Evolutionary conservation across 1,284 basidiomycete genomes (phyloP), one percentile per base, ranked within the genome.

Genomic region (Puccinia coronata): DNA sequence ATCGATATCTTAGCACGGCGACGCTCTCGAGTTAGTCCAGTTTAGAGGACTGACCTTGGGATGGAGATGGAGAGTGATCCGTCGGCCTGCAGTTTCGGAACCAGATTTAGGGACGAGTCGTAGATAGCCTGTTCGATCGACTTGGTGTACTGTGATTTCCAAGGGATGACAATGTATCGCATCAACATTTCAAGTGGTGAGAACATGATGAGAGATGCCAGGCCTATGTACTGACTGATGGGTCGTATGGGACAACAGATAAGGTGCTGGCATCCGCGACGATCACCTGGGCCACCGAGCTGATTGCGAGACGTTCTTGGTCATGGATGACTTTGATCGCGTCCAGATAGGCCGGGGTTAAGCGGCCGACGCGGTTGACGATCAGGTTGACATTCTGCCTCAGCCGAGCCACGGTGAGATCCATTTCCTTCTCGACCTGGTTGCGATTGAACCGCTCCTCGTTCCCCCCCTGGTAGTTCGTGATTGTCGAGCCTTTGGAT

Each of bases 391-490:
- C 47, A 6, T 63, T 43, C 43, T 61, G 41, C 57, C 73, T 59
- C 28, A 76, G 28, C 18, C 57, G 53, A 16, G 36, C 57, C 16
- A 76, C 57, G 11, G 55, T 47, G 31, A 39, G n/a, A 28, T 63
- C 59, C 73, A 76, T 76, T n/a, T 76, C 57, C 47, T 76, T 49
- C 47, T 76, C 73, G n/a, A 76, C 57, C 31, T 61, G 71, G 34
- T 41, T 55, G 0, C 34, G 51, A 36, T 73, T 39, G 71, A 73
- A 73, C 43, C 55, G 36, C 49, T 73, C 71, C 55, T 39, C 18
- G 0, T 12, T 55, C 31, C 55, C 71, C 23, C 25, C 53, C 49
- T 49, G 65, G 25, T n/a, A n/a, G n/a, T 69, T 49, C 9, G 14
- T 34, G 14, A n/a, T 69, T 28, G 65, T 25, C 6, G 65, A 69